These are phyloP conservation scores for Trypanosoma congolense DNA, from an alignment of 208 protist species.

Conservation along the genomic window DNA sequence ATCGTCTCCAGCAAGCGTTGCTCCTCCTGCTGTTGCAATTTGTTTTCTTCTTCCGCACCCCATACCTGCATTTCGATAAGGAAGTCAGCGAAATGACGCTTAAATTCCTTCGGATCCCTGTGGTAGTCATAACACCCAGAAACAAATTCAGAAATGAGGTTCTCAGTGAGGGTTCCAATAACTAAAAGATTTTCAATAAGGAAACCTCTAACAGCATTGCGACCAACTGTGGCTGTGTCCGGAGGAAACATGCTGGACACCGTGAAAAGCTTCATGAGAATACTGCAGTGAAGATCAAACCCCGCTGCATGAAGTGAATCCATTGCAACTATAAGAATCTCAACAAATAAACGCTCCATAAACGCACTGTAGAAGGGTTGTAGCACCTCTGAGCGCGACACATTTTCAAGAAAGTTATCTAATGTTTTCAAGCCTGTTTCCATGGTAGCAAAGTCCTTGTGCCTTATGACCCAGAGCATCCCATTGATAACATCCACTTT, in stretches of 20 bases:
- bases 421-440: slow-evolving; percentile 90
- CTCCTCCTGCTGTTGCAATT: slow-evolving; percentile 64
- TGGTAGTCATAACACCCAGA: slow-evolving; percentile 41
- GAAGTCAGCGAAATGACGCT: slow-evolving; percentile 65
- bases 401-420: slow-evolving; percentile 86
- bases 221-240: slow-evolving; percentile 46
- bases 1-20: slow-evolving; percentile 38
- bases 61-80: slow-evolving; percentile 82
- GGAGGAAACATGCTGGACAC: slow-evolving; percentile 56
- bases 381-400: slow-evolving; percentile 43
- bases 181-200: slow-evolving; percentile 46
- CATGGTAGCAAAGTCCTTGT: slow-evolving; percentile 95
- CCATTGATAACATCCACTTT: slow-evolving; percentile 90
- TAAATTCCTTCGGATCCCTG: slow-evolving; percentile 36
- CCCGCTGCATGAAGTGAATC: slow-evolving; percentile 80
- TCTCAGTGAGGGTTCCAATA: slow-evolving; percentile 60
- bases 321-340: slow-evolving; percentile 76
- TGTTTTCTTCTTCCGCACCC: slow-evolving; percentile 84
- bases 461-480: slow-evolving; percentile 97
- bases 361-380: slow-evolving; percentile 72
- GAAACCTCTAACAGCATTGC: slow-evolving; percentile 44
- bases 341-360: slow-evolving; percentile 74
- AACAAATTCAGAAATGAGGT: slow-evolving; percentile 52
- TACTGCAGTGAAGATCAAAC: slow-evolving; percentile 65
- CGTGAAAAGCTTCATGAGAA: slow-evolving; percentile 69